Percentiles rank a stretch among this genome's conserved stretches.
phyloP scores from a whole-genome alignment of 2,329 filamentous ascomycete species.

The Apiospora marii region DNA sequence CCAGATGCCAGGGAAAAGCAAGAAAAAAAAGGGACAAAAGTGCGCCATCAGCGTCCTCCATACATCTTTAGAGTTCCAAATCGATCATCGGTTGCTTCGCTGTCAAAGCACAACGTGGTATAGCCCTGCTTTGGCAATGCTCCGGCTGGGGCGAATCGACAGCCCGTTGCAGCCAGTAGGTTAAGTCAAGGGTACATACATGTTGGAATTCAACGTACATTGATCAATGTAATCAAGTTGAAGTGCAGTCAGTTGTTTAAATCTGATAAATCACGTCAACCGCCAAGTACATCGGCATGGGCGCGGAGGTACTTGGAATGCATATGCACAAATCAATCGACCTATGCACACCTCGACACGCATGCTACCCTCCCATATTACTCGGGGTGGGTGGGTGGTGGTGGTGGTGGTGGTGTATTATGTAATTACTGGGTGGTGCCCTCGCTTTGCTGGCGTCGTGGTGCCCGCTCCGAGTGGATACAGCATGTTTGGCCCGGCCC shows the following conservation, averaged over 20 bases:
- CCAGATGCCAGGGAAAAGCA: neutral
- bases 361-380: constrained; percentile 9
- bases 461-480: constrained; percentile 4
- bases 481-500: constrained; percentile 14
- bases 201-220: no score
- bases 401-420: no score
- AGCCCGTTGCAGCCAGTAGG: neutral
- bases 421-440: neutral
- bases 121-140: neutral
- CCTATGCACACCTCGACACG: constrained; percentile 10
- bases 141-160: neutral
- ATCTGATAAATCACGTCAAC: constrained; percentile 19
- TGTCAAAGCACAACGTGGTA: constrained; percentile 7
- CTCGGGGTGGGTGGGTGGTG: neutral
- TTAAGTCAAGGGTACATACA: no score
- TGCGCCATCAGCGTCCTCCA: neutral
- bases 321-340: constrained; percentile 10
- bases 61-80: neutral
- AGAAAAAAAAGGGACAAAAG: no score
- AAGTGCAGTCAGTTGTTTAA: neutral
- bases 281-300: neutral
- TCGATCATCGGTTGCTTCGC: constrained; percentile 4
- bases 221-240: no score
- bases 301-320: neutral
- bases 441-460: constrained; percentile 7